Evolutionary conservation across 2,329 filamentous ascomycete genomes (phyloP), one percentile per base, ranked within the genome.

Genomic region (Calonectria ilicicola): DNA sequence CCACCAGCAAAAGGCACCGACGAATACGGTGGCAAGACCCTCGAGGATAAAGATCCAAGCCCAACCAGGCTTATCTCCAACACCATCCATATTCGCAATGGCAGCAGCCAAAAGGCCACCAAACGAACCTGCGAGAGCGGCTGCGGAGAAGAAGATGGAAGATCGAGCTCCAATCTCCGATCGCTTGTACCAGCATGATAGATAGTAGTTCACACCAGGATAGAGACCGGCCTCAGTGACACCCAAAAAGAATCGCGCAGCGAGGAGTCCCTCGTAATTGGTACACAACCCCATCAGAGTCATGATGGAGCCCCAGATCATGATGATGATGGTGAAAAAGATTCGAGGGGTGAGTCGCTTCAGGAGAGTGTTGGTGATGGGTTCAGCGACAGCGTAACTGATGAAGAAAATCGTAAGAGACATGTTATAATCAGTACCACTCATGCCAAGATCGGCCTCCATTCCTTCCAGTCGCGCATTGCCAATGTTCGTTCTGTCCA

Each of bases 111-210:
- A 86, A 1, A 94, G 87, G 2, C 93, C 93, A 79, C 92, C 92
- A 70, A 94, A 94, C 0, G 91, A 94, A 1, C 94, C 94, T 0
- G 93, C 93, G 0, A 96, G 84, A 0, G 94, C 93, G 0, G 94
- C 94, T 0, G 93, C 93, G 0, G 93, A 94, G 85, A 96, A 96
- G 87, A 96, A 95, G 49, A 95, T 91, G 19, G 94, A 93, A 70
- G 84, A 67, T 35, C 94, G 89, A 10, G 94, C 88, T 47, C 94
- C 94, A 65, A 96, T 93, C 77, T 97, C 94, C 1, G 89, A 90
- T 10, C 93, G 87, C 80, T 91, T 93, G 80, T 96, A 97, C 94
- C 94, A 96, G 80, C 93, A 95, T 0, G 91, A 93, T 0, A 96
- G 87, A 79, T 95, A 95, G 85, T 91, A 83, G 84, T 91, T 84